Evolutionary conservation across 2,329 filamentous ascomycete genomes (phyloP), one percentile per base, ranked within the genome.

Genomic region (Paecilomyces variotii): DNA sequence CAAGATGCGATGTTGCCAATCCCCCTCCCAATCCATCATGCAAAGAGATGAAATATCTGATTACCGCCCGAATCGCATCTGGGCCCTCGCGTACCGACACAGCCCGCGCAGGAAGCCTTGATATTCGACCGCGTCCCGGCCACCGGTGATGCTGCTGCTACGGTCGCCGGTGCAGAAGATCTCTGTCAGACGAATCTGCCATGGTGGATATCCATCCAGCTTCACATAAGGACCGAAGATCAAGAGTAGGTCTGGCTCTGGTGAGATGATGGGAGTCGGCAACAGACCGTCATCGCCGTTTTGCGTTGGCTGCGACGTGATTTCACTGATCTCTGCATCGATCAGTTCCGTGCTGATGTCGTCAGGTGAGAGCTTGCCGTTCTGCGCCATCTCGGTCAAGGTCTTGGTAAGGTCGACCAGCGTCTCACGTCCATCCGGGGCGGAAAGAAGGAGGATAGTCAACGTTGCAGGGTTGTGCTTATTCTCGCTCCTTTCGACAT

Each of bases 361-460:
- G 32, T 85, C 80, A 0, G 90, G 83, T 1, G 84, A 84, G 12
- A 99, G 82, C 75, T 96, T 97, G 59, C 86, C 86, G 65, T 87
- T 86, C 74, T 97, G 94, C 5, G 91, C 89, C 94, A 99, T 97
- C 70, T 96, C 90, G 4, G 93, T 85, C 25, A 99, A 81, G 0
- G 95, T 97, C 70, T 92, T 91, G 50, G 94, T 99, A 53, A 99
- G 82, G 73, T 99, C 94, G 49, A 99, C 92, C 62, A 99, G 84
- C 3, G 93, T 97, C 69, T 96, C 91, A 57, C 93, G 86, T 54
- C 94, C 93, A 67, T 99, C 94, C 58, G 93, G 88, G 39, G 86
- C 85, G 12, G 91, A 96, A 55, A 99, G 84, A 45, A 99, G 84
- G 59, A 96, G 84, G 19, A 97, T 75, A 3, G 80, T 83, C 19